phyloP scores from a whole-genome alignment of 2,329 filamentous ascomycete species.

The Trichophyton schoenleinii region DNA sequence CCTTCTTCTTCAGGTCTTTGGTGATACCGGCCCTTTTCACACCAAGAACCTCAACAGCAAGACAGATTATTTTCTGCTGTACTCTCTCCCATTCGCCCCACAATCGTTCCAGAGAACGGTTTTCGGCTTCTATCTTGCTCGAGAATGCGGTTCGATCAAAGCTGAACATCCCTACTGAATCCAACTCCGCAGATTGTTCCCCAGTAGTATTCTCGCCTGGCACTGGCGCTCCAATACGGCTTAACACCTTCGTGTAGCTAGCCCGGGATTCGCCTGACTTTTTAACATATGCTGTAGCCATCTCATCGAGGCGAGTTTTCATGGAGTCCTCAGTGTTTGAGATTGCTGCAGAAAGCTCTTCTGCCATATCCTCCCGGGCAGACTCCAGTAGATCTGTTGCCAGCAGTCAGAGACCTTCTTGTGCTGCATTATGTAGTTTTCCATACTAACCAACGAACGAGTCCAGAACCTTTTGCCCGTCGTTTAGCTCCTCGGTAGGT shows the following conservation, averaged over 20 bases:
- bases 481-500: background rate
- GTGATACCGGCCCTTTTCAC: background rate
- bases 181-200: background rate
- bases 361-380: constrained; percentile 9
- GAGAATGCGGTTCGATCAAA: background rate
- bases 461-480: background rate
- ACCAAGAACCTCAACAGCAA: constrained; percentile 14
- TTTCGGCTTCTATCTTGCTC: background rate
- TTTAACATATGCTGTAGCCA: background rate
- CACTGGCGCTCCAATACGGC: background rate
- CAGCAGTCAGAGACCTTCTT: background rate
- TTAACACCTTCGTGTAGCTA: background rate
- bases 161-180: background rate
- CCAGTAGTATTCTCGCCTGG: too few species aligned
- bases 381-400: constrained; percentile 10
- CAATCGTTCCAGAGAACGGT: constrained; percentile 10
- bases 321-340: constrained; percentile 6
- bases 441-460: background rate
- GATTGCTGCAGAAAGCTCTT: constrained; percentile 9
- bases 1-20: background rate
- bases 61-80: constrained; percentile 14
- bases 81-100: constrained; percentile 16
- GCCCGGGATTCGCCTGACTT: background rate
- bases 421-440: background rate
- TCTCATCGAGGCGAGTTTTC: background rate